These are phyloP conservation scores for Yamadazyma conglobata DNA, from an alignment of 1,139 yeast genomes.

Conservation along the genomic window DNA sequence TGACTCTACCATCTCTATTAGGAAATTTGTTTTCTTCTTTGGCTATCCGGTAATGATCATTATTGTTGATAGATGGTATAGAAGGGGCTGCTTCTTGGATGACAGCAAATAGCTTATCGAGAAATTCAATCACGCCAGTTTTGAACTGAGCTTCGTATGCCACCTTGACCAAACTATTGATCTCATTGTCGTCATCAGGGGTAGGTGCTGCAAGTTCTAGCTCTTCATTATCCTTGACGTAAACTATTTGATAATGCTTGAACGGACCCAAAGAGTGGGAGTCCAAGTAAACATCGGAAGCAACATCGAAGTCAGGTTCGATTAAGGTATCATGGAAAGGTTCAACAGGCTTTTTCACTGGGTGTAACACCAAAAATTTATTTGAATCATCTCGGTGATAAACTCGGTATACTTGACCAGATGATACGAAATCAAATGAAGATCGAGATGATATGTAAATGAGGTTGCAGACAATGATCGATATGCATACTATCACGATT, in stretches of 20 bases:
- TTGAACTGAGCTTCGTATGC: slow-evolving; percentile 20
- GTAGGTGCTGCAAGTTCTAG: too few relatives aligned
- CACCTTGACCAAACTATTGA: slow-evolving; percentile 11
- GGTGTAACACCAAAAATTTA: slow-evolving; percentile 6
- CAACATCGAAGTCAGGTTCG: too few relatives aligned
- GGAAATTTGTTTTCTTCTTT: slow-evolving; percentile 19
- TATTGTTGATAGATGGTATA: slow-evolving; percentile 22
- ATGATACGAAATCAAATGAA: too few relatives aligned
- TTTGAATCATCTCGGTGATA: slow-evolving; percentile 7
- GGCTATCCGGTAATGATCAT: slow-evolving; percentile 25
- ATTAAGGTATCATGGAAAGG: too few relatives aligned
- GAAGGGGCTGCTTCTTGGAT: slow-evolving; percentile 23
- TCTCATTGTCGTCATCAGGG: slow-evolving; percentile 7
- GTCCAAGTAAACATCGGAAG: too few relatives aligned
- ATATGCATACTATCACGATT: background rate
- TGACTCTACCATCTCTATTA: slow-evolving; percentile 24
- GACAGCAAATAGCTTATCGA: slow-evolving; percentile 16
- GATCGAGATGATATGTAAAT: too few relatives aligned
- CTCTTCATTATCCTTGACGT: too few relatives aligned
- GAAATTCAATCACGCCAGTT: slow-evolving; percentile 16
- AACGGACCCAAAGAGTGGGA: too few relatives aligned
- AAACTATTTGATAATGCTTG: too few relatives aligned
- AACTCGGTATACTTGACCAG: too few relatives aligned
- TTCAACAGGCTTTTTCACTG: background rate
- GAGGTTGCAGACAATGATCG: too few relatives aligned